These are phyloP conservation scores for Oemleria cerasiformis DNA, from an alignment of 306 rosid species.

Conservation along the genomic window DNA sequence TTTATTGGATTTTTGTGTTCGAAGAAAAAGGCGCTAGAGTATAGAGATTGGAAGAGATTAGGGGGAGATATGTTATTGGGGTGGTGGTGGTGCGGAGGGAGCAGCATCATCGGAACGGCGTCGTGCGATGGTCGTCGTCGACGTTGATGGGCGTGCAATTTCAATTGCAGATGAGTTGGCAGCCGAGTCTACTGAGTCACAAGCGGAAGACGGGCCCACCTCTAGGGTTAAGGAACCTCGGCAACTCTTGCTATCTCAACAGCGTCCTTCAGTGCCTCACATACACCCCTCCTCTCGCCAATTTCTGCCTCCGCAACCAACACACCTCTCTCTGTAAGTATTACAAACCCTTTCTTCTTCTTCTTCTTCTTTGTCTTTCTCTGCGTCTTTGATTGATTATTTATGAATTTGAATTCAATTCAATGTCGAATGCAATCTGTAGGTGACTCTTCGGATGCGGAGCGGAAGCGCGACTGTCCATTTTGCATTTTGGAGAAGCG, in stretches of 20 bases:
- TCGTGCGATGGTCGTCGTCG: slow-evolving; percentile 56
- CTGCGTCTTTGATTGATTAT: neutral
- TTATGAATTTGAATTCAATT: slow-evolving; percentile 1
- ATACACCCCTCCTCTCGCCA: slow-evolving; percentile 98
- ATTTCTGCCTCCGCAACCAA: slow-evolving; percentile 83
- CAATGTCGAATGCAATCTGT: neutral
- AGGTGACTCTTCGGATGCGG: slow-evolving; percentile 73
- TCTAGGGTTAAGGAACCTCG: slow-evolving; percentile 85
- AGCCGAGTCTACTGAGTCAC: slow-evolving; percentile 80
- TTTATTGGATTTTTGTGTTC: neutral
- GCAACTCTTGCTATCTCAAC: slow-evolving; percentile 97
- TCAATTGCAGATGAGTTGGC: slow-evolving; percentile 90
- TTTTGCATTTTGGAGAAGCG: slow-evolving; percentile 85
- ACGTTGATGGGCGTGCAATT: slow-evolving; percentile 86
- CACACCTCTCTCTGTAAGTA: slow-evolving; percentile 73
- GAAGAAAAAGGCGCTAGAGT: neutral
- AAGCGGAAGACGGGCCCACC: slow-evolving; percentile 82
- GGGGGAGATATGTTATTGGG: slow-evolving; percentile 66
- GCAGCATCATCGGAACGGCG: slow-evolving; percentile 38
- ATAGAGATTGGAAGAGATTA: neutral
- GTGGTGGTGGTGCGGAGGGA: slow-evolving; percentile 41
- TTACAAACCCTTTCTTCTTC: no score
- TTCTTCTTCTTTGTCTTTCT: neutral
- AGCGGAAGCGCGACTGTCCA: slow-evolving; percentile 68
- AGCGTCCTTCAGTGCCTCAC: slow-evolving; percentile 99